phyloP scores from a whole-genome alignment of 306 rosid genomes.

The Vicia sativa region DNA sequence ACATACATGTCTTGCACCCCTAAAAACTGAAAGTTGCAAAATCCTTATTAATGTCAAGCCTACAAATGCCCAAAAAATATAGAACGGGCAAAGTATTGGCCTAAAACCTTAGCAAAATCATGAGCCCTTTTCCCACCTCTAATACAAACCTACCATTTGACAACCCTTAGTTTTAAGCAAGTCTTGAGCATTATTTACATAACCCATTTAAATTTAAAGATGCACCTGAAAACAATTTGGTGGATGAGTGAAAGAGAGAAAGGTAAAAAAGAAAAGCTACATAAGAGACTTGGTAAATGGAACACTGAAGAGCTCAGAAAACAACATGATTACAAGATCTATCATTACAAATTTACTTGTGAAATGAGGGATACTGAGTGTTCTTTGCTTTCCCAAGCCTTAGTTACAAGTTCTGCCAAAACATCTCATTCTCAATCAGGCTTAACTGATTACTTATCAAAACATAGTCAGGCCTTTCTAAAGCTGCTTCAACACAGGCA shows the following conservation, averaged over 20 bases:
- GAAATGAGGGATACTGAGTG: slow-evolving; percentile 15
- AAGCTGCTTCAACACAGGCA: background rate
- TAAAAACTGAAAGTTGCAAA: too few species aligned
- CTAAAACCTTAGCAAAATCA: too few species aligned
- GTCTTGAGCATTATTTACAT: background rate
- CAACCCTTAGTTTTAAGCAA: background rate
- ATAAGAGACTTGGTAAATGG: background rate
- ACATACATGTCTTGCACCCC: too few species aligned
- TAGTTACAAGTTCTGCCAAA: slow-evolving; percentile 2
- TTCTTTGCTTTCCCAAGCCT: slow-evolving; percentile 3
- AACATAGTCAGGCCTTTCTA: background rate
- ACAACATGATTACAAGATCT: slow-evolving; percentile 10
- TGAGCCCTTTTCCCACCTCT: too few species aligned
- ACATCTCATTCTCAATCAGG: slow-evolving; percentile 3
- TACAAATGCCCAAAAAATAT: too few species aligned
- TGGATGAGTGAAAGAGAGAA: background rate
- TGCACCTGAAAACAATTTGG: background rate
- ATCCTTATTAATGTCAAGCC: too few species aligned
- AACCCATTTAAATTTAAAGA: slow-evolving; percentile 9
- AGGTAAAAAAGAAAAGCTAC: background rate
- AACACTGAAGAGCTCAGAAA: slow-evolving; percentile 18
- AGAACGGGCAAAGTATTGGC: too few species aligned
- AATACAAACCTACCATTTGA: background rate
- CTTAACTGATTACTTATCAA: slow-evolving; percentile 12
- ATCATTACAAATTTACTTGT: slow-evolving; percentile 1